These are phyloP conservation scores for Salix exigua DNA, from an alignment of 345 rosid species.

Conservation along the genomic window DNA sequence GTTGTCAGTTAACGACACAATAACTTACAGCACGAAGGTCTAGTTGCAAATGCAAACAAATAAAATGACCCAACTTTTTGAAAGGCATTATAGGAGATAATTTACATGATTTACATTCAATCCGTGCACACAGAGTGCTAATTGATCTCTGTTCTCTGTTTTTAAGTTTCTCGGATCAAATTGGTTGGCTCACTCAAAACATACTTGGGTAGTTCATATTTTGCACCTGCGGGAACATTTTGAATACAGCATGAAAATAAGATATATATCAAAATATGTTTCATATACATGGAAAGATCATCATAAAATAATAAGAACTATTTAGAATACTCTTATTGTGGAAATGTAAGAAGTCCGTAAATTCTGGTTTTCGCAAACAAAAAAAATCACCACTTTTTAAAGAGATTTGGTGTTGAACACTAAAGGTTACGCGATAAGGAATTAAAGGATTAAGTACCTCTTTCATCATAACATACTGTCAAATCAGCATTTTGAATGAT, in stretches of 20 bases:
- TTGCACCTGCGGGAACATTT: slow-evolving; percentile 58
- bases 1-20: slow-evolving; percentile 1
- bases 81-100: slow-evolving; percentile 8
- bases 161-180: slow-evolving; percentile 42
- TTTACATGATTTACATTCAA: slow-evolving; percentile 24
- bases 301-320: background rate
- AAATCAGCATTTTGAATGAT: slow-evolving; percentile 68
- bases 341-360: background rate
- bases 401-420: background rate
- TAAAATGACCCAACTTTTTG: slow-evolving; percentile 1
- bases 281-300: background rate
- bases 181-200: slow-evolving; percentile 79
- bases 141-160: background rate
- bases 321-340: background rate
- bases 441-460: slow-evolving; percentile 36
- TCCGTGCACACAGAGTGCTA: slow-evolving; percentile 3
- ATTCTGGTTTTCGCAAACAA: background rate
- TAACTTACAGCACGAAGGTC: background rate
- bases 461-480: slow-evolving; percentile 79
- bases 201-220: slow-evolving; percentile 75
- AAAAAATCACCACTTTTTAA: background rate
- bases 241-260: background rate
- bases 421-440: background rate
- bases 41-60: background rate
- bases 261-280: background rate